Conservation (phyloP, 1,284 basidiomycete genomes). For the Uromyces viciae-fabae region DNA sequence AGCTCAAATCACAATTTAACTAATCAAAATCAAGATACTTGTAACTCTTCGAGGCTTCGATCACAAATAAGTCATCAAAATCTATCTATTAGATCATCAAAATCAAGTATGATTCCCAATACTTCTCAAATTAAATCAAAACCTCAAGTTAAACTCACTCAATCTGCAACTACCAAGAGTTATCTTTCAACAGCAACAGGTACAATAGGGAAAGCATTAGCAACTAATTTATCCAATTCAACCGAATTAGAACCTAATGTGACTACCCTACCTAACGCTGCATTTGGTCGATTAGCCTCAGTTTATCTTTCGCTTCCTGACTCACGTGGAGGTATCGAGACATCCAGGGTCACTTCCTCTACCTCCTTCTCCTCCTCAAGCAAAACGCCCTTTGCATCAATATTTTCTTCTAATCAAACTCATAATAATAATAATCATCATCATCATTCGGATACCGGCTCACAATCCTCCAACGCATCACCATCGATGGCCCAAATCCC, state of each 20-base stretch:
- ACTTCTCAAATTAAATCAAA: slow-evolving; percentile 17
- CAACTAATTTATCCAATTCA: not conserved
- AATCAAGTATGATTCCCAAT: not conserved
- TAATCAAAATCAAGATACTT: not conserved
- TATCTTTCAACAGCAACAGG: slow-evolving; percentile 31
- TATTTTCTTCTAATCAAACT: not conserved
- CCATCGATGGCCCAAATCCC: not conserved
- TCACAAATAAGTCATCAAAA: not conserved
- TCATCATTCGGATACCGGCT: not conserved
- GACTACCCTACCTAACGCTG: slow-evolving; percentile 13
- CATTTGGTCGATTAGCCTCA: slow-evolving; percentile 12
- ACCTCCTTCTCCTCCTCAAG: not conserved
- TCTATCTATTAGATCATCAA: slow-evolving; percentile 10
- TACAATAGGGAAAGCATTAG: slow-evolving; percentile 4
- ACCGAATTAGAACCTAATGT: slow-evolving; percentile 19
- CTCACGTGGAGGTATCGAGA: not conserved
- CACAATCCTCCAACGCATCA: not conserved
- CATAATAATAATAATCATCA: not conserved
- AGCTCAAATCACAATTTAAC: not conserved
- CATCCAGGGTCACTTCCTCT: too few relatives aligned
- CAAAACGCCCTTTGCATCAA: not conserved
- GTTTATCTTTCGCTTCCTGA: not conserved
- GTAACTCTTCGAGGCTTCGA: not conserved
- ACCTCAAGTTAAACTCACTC: slow-evolving; percentile 17
- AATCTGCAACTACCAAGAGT: slow-evolving; percentile 19